phyloP scores from a whole-genome alignment of 2,329 filamentous ascomycete species.

The Thelonectria blattea region DNA sequence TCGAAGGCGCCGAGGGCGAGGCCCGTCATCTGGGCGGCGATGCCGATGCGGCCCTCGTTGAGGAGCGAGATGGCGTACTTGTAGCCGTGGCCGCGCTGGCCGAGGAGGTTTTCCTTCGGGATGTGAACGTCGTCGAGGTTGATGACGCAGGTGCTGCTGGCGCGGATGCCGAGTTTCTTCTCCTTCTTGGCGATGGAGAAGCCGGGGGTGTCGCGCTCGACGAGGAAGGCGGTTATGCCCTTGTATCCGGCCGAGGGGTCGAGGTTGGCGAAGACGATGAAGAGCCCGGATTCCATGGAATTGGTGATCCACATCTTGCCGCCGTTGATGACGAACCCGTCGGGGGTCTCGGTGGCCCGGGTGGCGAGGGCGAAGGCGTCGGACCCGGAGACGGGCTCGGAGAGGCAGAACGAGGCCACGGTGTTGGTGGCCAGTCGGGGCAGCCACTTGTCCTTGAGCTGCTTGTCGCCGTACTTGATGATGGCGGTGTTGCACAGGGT shows the following conservation, averaged over 20 bases:
- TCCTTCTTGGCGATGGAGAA: slow-evolving; percentile 99
- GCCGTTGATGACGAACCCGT: slow-evolving; percentile 86
- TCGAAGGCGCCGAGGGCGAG: slow-evolving; percentile 93
- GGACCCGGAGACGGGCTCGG: slow-evolving; percentile 89
- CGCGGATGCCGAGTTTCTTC: slow-evolving; percentile 98
- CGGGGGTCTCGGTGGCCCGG: slow-evolving; percentile 81
- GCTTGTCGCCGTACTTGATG: slow-evolving; percentile 79
- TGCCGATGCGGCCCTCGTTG: slow-evolving; percentile 97
- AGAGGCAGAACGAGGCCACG: slow-evolving; percentile 90
- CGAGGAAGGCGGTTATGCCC: slow-evolving; percentile 94
- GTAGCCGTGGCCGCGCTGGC: slow-evolving; percentile 90
- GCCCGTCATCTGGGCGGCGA: slow-evolving; percentile 98
- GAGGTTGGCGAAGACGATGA: slow-evolving; percentile 97
- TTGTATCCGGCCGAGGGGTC: slow-evolving; percentile 93
- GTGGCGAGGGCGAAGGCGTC: slow-evolving; percentile 96
- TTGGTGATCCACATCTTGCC: slow-evolving; percentile 99
- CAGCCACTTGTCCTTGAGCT: slow-evolving; percentile 83
- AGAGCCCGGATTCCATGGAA: slow-evolving; percentile 89
- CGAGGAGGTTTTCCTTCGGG: slow-evolving; percentile 85
- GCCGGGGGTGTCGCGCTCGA: slow-evolving; percentile 87
- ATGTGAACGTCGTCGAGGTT: slow-evolving; percentile 97
- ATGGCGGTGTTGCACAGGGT: slow-evolving; percentile 95
- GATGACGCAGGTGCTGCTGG: slow-evolving; percentile 94
- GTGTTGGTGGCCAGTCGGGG: slow-evolving; percentile 90
- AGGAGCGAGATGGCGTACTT: slow-evolving; percentile 95